These are phyloP conservation scores for Yamadazyma endophytica DNA, from an alignment of 805 yeast species.

Conservation along the genomic window DNA sequence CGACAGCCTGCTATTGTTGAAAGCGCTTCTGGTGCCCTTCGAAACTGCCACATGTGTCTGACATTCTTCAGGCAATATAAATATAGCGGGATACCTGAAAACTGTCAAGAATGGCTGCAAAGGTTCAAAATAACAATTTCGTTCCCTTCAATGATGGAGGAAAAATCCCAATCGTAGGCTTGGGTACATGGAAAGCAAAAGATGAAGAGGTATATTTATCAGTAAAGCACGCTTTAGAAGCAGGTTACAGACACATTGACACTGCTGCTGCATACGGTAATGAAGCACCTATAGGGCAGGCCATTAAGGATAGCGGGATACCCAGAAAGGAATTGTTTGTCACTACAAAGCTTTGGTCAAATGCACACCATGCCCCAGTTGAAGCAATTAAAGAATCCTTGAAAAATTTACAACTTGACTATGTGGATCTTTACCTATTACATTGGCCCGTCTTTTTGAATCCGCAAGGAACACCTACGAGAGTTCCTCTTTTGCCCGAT, in stretches of 20 bases:
- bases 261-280: constrained; percentile 68
- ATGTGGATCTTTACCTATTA: constrained; percentile 72
- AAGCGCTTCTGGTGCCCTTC: no score
- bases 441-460: constrained; percentile 70
- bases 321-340: constrained; percentile 63
- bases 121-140: constrained; percentile 1
- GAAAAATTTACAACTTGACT: constrained; percentile 61
- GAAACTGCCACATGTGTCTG: no score
- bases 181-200: constrained; percentile 67
- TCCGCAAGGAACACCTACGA: constrained; percentile 28
- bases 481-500: constrained; percentile 29
- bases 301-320: constrained; percentile 52
- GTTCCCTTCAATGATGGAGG: constrained; percentile 55
- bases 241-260: constrained; percentile 74
- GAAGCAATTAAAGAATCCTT: constrained; percentile 57
- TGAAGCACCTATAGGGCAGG: constrained; percentile 60
- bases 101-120: constrained; percentile 8
- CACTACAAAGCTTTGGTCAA: constrained; percentile 67
- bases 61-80: no score
- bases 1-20: no score
- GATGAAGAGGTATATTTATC: constrained; percentile 52
- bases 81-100: no score
- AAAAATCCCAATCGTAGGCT: constrained; percentile 58
- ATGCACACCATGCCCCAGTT: constrained; percentile 48
- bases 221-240: constrained; percentile 53